These are phyloP conservation scores for Marsdenia floribunda DNA, from an alignment of 257 asterid genomes.

Conservation along the genomic window DNA sequence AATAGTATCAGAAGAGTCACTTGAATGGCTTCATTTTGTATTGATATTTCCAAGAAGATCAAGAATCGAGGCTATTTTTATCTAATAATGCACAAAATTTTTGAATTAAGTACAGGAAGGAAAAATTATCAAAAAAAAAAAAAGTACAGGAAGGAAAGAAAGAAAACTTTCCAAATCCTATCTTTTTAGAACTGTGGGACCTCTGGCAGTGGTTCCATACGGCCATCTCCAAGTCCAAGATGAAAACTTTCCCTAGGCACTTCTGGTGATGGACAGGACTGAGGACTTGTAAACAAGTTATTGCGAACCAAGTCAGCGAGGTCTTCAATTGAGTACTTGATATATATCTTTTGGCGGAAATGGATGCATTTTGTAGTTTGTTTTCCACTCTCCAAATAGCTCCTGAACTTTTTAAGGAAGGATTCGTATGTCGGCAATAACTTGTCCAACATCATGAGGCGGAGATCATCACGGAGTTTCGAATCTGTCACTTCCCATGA, in stretches of 20 bases:
- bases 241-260: background rate
- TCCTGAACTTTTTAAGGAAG: constrained; percentile 64
- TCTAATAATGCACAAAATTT: background rate
- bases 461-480: constrained; percentile 74
- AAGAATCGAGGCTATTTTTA: background rate
- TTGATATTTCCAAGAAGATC: background rate
- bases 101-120: background rate
- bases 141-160: background rate
- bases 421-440: constrained; percentile 63
- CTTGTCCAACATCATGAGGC: constrained; percentile 48
- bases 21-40: constrained; percentile 1
- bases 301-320: constrained; percentile 56
- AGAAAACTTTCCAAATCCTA: too few relatives aligned
- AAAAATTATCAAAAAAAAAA: too few relatives aligned
- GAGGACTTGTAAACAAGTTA: constrained; percentile 1
- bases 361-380: constrained; percentile 12
- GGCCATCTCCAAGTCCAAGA: constrained; percentile 1
- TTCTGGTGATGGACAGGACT: constrained; percentile 1
- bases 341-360: constrained; percentile 49
- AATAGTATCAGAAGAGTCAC: background rate
- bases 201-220: background rate
- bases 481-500: constrained; percentile 60
- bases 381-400: constrained; percentile 61
- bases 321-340: constrained; percentile 71
- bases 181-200: background rate